Evolutionary conservation across 1,139 yeast species (phyloP).

Genomic region (Taphrina deformans): DNA sequence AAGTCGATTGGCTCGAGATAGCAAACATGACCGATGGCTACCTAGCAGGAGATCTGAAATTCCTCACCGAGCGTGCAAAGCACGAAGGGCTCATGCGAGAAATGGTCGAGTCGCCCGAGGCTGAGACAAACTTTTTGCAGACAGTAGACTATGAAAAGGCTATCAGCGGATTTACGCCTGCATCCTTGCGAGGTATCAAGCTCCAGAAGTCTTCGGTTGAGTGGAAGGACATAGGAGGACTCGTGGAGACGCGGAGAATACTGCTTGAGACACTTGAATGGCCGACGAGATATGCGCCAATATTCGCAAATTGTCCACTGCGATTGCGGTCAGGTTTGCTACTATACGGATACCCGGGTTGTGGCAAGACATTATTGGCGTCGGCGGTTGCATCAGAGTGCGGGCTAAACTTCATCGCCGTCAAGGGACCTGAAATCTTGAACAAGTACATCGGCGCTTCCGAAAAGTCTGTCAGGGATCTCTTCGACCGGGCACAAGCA

Average conservation of each 20-base stretch:
- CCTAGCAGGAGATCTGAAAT: constrained; percentile 76
- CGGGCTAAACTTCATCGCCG: constrained; percentile 88
- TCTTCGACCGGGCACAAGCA: constrained; percentile 90
- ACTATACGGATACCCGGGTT: constrained; percentile 94
- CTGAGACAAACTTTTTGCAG: neutral
- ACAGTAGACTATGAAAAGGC: constrained; percentile 57
- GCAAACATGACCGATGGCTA: constrained; percentile 84
- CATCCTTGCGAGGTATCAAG: constrained; percentile 82
- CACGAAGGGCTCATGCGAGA: constrained; percentile 58
- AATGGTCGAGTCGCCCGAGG: neutral
- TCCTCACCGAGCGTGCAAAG: constrained; percentile 69
- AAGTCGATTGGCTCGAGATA: constrained; percentile 64
- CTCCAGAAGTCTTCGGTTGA: constrained; percentile 70
- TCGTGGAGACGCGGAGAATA: constrained; percentile 70
- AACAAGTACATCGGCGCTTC: constrained; percentile 97
- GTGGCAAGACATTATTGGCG: constrained; percentile 92
- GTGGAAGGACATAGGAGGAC: constrained; percentile 86
- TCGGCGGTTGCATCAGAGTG: constrained; percentile 94
- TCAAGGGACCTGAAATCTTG: constrained; percentile 93
- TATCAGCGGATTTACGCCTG: constrained; percentile 68
- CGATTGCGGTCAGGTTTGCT: constrained; percentile 85
- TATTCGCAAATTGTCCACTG: constrained; percentile 82
- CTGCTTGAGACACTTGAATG: constrained; percentile 88
- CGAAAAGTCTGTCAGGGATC: constrained; percentile 88
- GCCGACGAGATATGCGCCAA: constrained; percentile 96